Evolutionary conservation across 495 filamentous ascomycete species (phyloP).

Genomic region (Aspergillus panamensis): DNA sequence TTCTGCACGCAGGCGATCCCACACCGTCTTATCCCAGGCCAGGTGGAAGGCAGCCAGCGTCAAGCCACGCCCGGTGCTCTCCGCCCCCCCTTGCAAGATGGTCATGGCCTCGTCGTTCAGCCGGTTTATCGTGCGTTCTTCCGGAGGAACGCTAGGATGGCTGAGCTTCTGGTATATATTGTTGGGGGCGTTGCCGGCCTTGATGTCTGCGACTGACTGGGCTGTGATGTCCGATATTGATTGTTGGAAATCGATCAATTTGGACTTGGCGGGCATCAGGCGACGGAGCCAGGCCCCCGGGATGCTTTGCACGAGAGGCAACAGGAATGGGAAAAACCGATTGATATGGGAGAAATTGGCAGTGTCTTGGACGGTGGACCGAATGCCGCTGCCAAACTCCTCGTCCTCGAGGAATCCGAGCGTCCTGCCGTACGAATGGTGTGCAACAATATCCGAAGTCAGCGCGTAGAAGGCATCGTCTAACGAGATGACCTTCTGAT

Average conservation of each 20-base stretch:
- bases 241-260: background rate
- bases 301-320: background rate
- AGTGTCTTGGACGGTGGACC: constrained; percentile 21
- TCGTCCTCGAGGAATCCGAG: constrained; percentile 30
- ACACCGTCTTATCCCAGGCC: constrained; percentile 12
- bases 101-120: constrained; percentile 37
- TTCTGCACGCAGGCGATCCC: constrained; percentile 25
- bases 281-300: constrained; percentile 19
- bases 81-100: constrained; percentile 39
- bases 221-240: background rate
- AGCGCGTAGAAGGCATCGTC: constrained; percentile 39
- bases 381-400: constrained; percentile 22
- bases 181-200: background rate
- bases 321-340: constrained; percentile 26
- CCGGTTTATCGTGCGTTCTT: constrained; percentile 25
- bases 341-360: constrained; percentile 27
- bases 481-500: constrained; percentile 26
- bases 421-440: constrained; percentile 41
- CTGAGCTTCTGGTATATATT: constrained; percentile 8
- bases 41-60: constrained; percentile 22
- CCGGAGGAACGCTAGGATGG: constrained; percentile 17
- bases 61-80: constrained; percentile 33
- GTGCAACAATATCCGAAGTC: constrained; percentile 41
- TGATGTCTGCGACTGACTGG: background rate
- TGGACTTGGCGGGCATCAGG: constrained; percentile 12